A percentile compares a stretch with the other conserved stretches of the same genome.
These are phyloP conservation scores for Stagonosporopsis vannaccii DNA, from an alignment of 2,329 filamentous ascomycete genomes.

Conservation along the genomic window DNA sequence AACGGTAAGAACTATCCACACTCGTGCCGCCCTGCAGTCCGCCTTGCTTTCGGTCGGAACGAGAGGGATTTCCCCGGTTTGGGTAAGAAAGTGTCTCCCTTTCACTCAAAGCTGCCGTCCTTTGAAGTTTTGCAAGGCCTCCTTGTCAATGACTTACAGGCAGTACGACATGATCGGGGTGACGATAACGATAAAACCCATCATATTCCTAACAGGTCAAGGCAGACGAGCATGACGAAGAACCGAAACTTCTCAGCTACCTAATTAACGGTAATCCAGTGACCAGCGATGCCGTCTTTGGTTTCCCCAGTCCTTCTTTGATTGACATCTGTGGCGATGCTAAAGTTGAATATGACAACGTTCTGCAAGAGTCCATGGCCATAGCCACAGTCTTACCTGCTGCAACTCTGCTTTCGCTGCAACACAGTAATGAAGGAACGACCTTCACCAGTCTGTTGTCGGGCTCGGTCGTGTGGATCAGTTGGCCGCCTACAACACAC, in stretches of 20 bases:
- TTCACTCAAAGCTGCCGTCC: constrained; percentile 9
- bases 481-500: constrained; percentile 31
- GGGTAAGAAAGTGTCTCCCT: constrained; percentile 21
- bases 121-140: constrained; percentile 15
- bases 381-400: constrained; percentile 14
- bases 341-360: constrained; percentile 1
- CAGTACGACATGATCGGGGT: neutral
- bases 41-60: neutral
- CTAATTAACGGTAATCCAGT: neutral
- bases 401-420: constrained; percentile 15
- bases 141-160: neutral
- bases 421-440: constrained; percentile 29
- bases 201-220: neutral
- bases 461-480: constrained; percentile 28
- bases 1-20: constrained; percentile 12
- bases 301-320: constrained; percentile 21
- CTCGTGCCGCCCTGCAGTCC: neutral
- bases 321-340: constrained; percentile 11
- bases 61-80: constrained; percentile 18
- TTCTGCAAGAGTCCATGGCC: constrained; percentile 11
- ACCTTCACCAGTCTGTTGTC: constrained; percentile 25
- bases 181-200: neutral
- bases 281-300: neutral
- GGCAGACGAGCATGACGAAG: neutral
- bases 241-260: neutral